Conservation (phyloP, 2,329 filamentous ascomycete species). For the Ceratocystis smalleyi region DNA sequence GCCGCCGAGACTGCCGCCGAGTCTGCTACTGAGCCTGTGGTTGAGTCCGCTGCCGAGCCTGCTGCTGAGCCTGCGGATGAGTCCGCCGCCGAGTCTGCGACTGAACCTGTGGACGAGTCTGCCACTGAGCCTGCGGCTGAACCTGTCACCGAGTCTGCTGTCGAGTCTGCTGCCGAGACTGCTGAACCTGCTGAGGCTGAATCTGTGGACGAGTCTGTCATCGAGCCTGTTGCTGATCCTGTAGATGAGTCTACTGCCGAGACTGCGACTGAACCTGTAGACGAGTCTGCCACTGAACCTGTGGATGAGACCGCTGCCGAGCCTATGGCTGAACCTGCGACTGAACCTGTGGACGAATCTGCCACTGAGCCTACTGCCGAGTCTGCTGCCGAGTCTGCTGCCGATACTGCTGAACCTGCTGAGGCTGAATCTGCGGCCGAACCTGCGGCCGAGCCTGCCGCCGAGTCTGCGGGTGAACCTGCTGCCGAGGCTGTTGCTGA, state of each 20-base stretch:
- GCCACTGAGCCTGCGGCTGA: no score
- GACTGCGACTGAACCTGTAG: not conserved
- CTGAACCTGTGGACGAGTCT: not conserved
- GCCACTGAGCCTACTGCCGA: no score
- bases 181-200: not conserved
- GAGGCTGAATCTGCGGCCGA: constrained; percentile 1
- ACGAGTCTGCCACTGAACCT: constrained; percentile 4
- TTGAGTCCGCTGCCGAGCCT: constrained; percentile 4
- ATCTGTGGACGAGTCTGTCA: not conserved
- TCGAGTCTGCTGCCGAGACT: no score
- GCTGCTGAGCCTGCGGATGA: constrained; percentile 10
- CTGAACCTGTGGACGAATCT: not conserved
- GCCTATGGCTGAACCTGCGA: no score
- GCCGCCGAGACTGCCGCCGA: not conserved
- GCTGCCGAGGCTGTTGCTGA: not conserved
- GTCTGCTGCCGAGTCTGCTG: no score
- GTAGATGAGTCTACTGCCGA: not conserved
- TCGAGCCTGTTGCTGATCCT: not conserved
- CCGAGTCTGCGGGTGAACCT: not conserved
- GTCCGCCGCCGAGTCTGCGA: not conserved
- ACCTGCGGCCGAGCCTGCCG: not conserved
- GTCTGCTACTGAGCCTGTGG: not conserved
- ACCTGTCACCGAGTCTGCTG: not conserved
- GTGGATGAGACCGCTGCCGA: constrained; percentile 7
- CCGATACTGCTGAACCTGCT: not conserved